A percentile compares a stretch with the other conserved stretches of the same genome.
Conservation (phyloP, 441 rosid species). For the California macrophylla region DNA sequence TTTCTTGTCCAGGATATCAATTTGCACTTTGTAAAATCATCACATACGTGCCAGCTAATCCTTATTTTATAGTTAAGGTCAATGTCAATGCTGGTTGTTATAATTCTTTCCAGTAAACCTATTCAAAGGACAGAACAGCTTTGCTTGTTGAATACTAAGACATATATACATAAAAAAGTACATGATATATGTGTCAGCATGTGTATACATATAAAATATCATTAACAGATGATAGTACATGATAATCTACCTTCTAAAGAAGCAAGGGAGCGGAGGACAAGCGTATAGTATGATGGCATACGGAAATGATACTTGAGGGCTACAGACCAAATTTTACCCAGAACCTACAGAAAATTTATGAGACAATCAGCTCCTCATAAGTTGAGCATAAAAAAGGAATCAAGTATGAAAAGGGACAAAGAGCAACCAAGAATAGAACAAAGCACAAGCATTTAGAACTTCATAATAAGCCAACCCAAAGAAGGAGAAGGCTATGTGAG, state of each 20-base stretch:
- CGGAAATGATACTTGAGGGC: constrained; percentile 86
- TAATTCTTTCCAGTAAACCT: background rate
- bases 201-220: background rate
- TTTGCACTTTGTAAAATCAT: constrained; percentile 2
- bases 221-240: background rate
- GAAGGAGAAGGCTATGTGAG: background rate
- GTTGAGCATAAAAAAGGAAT: constrained; percentile 11
- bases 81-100: background rate
- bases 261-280: constrained; percentile 87
- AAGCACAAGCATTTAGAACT: background rate
- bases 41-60: background rate
- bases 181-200: background rate
- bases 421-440: constrained; percentile 4
- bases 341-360: constrained; percentile 44
- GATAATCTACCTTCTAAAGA: constrained; percentile 73
- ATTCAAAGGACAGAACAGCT: background rate
- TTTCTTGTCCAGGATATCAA: background rate
- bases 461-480: background rate
- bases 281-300: constrained; percentile 96
- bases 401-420: constrained; percentile 4
- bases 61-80: background rate
- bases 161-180: background rate
- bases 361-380: constrained; percentile 19
- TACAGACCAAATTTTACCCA: constrained; percentile 69
- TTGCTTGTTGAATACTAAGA: background rate